Evolutionary conservation across 2,329 filamentous ascomycete species (phyloP).

Genomic region (Fusarium succisae): DNA sequence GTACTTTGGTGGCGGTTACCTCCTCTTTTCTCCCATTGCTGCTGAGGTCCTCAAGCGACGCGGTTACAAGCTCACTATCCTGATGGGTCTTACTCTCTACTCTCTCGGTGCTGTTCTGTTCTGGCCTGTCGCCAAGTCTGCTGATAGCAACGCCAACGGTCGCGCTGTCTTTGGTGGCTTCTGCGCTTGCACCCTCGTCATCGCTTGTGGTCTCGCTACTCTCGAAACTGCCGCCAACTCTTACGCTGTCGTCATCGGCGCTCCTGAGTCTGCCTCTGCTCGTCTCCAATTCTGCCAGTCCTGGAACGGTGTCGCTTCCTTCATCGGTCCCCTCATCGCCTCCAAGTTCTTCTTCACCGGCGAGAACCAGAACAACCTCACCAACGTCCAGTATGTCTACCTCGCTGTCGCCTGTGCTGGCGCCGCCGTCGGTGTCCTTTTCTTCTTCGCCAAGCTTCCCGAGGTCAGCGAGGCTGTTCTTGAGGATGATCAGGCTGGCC

Average conservation of each 20-base stretch:
- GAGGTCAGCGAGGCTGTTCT: slow-evolving; percentile 69
- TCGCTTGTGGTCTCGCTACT: slow-evolving; percentile 76
- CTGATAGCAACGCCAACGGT: slow-evolving; percentile 31
- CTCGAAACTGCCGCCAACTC: slow-evolving; percentile 83
- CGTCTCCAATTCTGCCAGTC: slow-evolving; percentile 71
- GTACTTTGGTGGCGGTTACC: slow-evolving; percentile 62
- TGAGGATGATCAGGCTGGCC: slow-evolving; percentile 54
- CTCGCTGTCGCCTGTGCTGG: slow-evolving; percentile 75
- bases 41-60: slow-evolving; percentile 70
- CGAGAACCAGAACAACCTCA: slow-evolving; percentile 63
- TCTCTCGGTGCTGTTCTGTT: slow-evolving; percentile 65
- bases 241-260: slow-evolving; percentile 65
- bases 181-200: slow-evolving; percentile 76
- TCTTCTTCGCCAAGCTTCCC: slow-evolving; percentile 74
- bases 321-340: slow-evolving; percentile 76
- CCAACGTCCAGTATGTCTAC: slow-evolving; percentile 80
- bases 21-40: slow-evolving; percentile 58
- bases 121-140: slow-evolving; percentile 65
- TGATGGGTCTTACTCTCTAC: slow-evolving; percentile 73
- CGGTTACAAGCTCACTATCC: slow-evolving; percentile 74
- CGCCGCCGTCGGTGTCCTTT: slow-evolving; percentile 70
- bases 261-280: slow-evolving; percentile 3
- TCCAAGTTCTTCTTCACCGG: slow-evolving; percentile 77
- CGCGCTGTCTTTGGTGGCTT: slow-evolving; percentile 72
- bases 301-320: slow-evolving; percentile 78